These are phyloP conservation scores for Bonia amplexicaulis DNA, from an alignment of 176 grass and related monocot species.

Conservation along the genomic window DNA sequence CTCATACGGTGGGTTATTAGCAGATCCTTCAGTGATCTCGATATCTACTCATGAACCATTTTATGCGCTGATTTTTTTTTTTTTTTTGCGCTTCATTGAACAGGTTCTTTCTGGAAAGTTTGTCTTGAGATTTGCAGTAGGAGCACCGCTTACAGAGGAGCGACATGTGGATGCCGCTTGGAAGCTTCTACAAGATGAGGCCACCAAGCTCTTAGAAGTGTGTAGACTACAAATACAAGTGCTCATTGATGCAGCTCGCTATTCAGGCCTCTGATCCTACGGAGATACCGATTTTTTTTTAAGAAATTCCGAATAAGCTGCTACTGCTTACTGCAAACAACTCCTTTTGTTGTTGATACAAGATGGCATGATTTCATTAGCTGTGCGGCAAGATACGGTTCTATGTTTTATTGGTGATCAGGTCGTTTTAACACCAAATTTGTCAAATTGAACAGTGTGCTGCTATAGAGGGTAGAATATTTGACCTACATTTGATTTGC, in stretches of 20 bases:
- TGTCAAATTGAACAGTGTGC: too few species aligned
- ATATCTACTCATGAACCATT: background rate
- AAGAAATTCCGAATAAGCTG: background rate
- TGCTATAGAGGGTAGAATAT: too few species aligned
- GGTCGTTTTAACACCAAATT: too few species aligned
- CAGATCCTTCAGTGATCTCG: background rate
- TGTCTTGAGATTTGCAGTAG: conserved; percentile 51
- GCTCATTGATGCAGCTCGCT: background rate
- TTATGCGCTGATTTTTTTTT: background rate
- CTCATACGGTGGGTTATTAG: conserved; percentile 47
- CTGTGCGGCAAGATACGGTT: too few species aligned
- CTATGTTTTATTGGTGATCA: too few species aligned
- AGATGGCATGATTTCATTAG: too few species aligned
- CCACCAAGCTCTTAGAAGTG: conserved; percentile 28
- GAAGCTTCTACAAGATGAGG: conserved; percentile 62
- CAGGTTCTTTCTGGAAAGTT: conserved; percentile 65
- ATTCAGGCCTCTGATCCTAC: background rate
- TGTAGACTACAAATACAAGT: background rate
- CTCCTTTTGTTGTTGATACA: background rate
- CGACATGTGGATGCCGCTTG: conserved; percentile 48
- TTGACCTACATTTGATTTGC: too few species aligned
- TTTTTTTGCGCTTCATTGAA: background rate
- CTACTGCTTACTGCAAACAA: background rate
- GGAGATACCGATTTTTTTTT: background rate
- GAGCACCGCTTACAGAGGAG: conserved; percentile 60